Conservation (phyloP, 139 green algal genomes). For the Pycnococcus provasolii region DNA sequence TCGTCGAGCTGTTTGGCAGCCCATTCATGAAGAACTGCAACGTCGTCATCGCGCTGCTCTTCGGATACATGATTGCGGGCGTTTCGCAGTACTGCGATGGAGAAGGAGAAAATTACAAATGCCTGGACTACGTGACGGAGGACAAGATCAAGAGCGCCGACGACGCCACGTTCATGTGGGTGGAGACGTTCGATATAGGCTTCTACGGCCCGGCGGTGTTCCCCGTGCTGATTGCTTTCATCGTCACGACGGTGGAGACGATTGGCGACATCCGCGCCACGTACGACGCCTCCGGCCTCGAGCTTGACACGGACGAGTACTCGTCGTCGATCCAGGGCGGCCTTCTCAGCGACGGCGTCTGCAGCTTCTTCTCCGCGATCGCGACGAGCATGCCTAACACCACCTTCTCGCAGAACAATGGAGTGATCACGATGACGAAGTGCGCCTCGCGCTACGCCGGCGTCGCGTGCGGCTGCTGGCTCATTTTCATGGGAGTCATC, state of each 20-base stretch:
- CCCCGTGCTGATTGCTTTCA: constrained; percentile 44
- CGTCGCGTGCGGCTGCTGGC: constrained; percentile 31
- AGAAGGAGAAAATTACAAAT: no score
- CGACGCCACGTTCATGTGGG: constrained; percentile 64
- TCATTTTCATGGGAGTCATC: constrained; percentile 38
- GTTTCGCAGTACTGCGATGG: not conserved
- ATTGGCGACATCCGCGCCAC: constrained; percentile 65
- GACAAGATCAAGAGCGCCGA: constrained; percentile 34
- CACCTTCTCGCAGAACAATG: constrained; percentile 14
- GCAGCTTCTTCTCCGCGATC: constrained; percentile 41
- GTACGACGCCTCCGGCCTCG: constrained; percentile 40
- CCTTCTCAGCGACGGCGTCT: constrained; percentile 51
- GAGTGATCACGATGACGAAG: constrained; percentile 54
- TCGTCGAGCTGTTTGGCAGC: constrained; percentile 60
- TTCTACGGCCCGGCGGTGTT: constrained; percentile 49
- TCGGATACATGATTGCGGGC: constrained; percentile 22
- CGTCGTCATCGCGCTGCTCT: constrained; percentile 30
- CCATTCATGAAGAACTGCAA: constrained; percentile 58
- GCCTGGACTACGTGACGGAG: constrained; percentile 22
- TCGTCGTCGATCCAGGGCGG: constrained; percentile 42
- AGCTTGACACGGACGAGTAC: constrained; percentile 2
- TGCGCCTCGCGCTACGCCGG: constrained; percentile 44
- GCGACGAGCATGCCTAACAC: constrained; percentile 10
- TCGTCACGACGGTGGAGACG: constrained; percentile 48
- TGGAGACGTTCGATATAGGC: constrained; percentile 49